Conservation (phyloP, 2,329 filamentous ascomycete genomes). For the Ampelomyces quisqualis region DNA sequence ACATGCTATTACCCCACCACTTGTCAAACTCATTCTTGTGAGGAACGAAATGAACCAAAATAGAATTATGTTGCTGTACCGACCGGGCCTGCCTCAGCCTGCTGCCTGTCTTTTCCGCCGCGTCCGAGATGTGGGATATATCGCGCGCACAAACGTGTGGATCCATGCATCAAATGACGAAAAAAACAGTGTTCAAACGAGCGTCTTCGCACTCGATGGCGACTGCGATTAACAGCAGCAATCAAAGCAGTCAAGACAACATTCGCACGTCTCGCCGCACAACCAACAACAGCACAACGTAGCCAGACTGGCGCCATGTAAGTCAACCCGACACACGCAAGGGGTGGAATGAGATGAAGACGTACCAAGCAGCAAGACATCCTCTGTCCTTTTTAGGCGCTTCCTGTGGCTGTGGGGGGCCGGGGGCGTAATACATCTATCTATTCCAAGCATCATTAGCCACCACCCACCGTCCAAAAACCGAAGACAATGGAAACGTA, state of each 20-base stretch:
- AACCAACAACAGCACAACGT: conserved; percentile 43
- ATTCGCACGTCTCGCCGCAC: conserved; percentile 41
- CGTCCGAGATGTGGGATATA: too few species aligned
- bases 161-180: too few species aligned
- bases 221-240: conserved; percentile 27
- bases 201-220: neutral
- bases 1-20: too few species aligned
- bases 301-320: too few species aligned
- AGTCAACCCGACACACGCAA: too few species aligned
- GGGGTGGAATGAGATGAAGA: neutral
- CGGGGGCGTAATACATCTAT: conserved; percentile 40
- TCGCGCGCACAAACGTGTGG: too few species aligned
- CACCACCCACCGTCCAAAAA: too few species aligned
- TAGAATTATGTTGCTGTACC: too few species aligned
- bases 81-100: too few species aligned
- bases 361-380: conserved; percentile 37
- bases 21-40: too few species aligned
- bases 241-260: conserved; percentile 36
- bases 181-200: conserved; percentile 1
- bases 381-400: conserved; percentile 37
- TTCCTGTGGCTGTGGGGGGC: conserved; percentile 26
- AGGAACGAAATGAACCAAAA: too few species aligned
- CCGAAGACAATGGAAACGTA: conserved; percentile 10
- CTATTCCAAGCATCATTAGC: neutral
- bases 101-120: too few species aligned